These are phyloP conservation scores for Xylaria intraflava DNA, from an alignment of 495 filamentous ascomycete genomes.

Conservation along the genomic window DNA sequence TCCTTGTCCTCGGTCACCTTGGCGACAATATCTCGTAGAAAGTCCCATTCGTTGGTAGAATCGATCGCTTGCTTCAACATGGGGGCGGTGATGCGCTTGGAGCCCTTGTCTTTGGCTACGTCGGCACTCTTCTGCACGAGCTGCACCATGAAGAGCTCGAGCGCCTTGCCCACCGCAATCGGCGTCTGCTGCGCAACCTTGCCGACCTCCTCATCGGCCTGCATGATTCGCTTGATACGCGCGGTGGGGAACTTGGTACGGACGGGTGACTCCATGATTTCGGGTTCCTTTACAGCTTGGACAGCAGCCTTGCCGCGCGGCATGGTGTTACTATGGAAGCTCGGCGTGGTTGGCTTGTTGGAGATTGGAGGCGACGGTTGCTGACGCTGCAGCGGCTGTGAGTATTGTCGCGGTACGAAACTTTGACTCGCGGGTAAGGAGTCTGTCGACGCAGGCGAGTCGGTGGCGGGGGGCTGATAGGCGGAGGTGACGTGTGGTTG, in stretches of 20 bases:
- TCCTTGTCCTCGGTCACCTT: constrained; percentile 69
- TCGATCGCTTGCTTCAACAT: constrained; percentile 87
- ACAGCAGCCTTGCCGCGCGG: constrained; percentile 38
- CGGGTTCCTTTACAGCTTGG: constrained; percentile 21
- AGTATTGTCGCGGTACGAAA: background rate
- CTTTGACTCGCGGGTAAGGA: constrained; percentile 11
- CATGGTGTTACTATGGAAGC: constrained; percentile 37
- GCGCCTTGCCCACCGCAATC: constrained; percentile 87
- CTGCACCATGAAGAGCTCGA: constrained; percentile 95
- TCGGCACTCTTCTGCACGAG: constrained; percentile 81
- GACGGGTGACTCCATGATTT: constrained; percentile 58
- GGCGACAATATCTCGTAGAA: constrained; percentile 81
- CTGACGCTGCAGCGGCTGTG: constrained; percentile 11
- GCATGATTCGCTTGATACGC: constrained; percentile 98
- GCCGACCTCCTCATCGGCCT: constrained; percentile 97
- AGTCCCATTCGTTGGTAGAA: constrained; percentile 86
- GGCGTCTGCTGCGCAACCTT: constrained; percentile 97
- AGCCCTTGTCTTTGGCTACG: constrained; percentile 71
- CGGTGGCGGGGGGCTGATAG: constrained; percentile 19
- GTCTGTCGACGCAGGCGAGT: constrained; percentile 9
- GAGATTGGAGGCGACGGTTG: background rate
- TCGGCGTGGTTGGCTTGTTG: constrained; percentile 27
- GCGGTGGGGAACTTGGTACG: constrained; percentile 96
- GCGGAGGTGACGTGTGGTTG: constrained; percentile 9
- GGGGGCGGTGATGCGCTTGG: constrained; percentile 80